Evolutionary conservation across 306 rosid species (phyloP), one percentile per base, ranked within the genome.

Genomic region (Albizia julibrissin): DNA sequence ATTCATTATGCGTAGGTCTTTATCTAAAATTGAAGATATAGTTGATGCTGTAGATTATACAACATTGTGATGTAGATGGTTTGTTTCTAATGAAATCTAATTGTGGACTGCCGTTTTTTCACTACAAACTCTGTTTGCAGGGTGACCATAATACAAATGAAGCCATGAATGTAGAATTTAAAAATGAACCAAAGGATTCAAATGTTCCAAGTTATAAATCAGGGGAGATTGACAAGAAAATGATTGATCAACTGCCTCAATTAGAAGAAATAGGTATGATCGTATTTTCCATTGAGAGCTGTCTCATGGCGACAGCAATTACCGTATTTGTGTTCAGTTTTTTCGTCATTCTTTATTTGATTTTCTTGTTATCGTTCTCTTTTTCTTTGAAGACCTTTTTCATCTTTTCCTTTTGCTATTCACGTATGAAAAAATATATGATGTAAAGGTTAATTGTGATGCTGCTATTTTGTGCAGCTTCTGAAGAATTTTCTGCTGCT

Each of bases 171-270:
- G 90, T 83, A 76, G 94, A 93, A 70, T 84, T 78, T 67, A 90
- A 87, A 58, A 89, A 69, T 77, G 97, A 87, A 64, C 73, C 91
- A 44, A 88, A 82, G 79, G 83, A 67, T 61, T 68, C 89, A 52
- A 83, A 82, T 83, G 68, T 72, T 79, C 89, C 91, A 31, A 85
- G 78, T 72, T 72, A 87, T 81, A 89, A 79, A 73, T 42, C 83
- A 46, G 85, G 81, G 78, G 97, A 87, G 80, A 85, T 73, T 76
- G 91, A 84, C 43, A 67, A 81, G 62, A 82, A 83, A 81, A 88
- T 85, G 84, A 82, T 64, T 84, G 91, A 91, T 85, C 93, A 84
- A 62, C 87, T 92, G 82, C 97, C 99, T 78, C 89, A 68, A 82
- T 34, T 90, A 44, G 91, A 89, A 74, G 79, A 88, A 59, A 86